Percentiles rank a stretch among this genome's conserved stretches.
Evolutionary conservation across 139 green algal genomes (phyloP).

Genomic region (Monoraphidium neglectum): DNA sequence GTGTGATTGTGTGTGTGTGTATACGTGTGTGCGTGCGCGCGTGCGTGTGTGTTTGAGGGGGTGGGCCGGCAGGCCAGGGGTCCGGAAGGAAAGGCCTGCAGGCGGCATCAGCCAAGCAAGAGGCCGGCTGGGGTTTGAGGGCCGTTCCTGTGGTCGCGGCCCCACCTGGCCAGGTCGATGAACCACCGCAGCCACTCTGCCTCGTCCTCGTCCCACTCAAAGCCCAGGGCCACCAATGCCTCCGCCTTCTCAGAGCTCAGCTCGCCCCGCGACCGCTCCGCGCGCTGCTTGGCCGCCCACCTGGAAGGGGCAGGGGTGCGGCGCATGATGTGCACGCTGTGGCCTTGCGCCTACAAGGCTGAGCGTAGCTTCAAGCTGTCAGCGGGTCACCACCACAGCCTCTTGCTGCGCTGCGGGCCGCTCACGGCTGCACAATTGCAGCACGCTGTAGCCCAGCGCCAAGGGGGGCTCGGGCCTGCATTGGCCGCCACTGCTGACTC

Average conservation of each 20-base stretch:
- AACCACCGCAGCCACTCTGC: slow-evolving; percentile 80
- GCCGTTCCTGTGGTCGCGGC: slow-evolving; percentile 34
- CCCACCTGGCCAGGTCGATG: slow-evolving; percentile 46
- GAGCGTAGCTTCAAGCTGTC: no score
- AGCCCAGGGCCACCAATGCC: slow-evolving; percentile 43
- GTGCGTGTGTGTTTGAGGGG: not conserved
- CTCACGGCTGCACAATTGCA: no score
- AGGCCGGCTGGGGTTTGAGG: not conserved
- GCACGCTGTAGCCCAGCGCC: not conserved
- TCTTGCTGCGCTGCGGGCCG: no score
- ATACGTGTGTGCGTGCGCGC: not conserved
- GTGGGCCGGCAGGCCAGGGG: not conserved
- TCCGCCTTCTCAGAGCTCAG: slow-evolving; percentile 24
- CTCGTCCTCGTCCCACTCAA: slow-evolving; percentile 65
- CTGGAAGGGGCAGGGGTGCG: not conserved
- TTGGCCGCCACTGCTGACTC: not conserved
- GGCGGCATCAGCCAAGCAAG: not conserved
- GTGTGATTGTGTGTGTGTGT: not conserved
- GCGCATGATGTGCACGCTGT: not conserved
- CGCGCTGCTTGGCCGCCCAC: slow-evolving; percentile 56
- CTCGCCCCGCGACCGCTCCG: not conserved
- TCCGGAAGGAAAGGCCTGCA: not conserved
- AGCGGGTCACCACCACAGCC: no score
- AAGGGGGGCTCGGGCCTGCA: not conserved
- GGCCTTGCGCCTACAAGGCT: no score